Evolutionary conservation across 352 stramenopile species (phyloP).

Genomic region (Globisporangium mamillatum): DNA sequence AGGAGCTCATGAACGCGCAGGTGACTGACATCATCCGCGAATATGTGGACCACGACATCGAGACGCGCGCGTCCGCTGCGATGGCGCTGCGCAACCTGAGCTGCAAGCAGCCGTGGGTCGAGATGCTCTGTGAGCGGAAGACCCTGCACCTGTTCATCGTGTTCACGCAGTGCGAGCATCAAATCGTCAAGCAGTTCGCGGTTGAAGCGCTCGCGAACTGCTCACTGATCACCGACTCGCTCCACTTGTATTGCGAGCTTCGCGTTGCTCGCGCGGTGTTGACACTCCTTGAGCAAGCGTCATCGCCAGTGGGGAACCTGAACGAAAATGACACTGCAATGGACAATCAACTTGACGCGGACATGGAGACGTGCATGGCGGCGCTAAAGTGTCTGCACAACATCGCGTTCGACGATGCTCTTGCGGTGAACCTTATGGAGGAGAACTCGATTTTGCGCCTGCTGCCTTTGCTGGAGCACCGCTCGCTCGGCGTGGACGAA

Average conservation of each 20-base stretch:
- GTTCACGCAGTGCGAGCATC: conserved; percentile 54
- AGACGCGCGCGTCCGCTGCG: conserved; percentile 61
- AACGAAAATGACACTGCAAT: background rate
- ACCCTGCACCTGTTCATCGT: conserved; percentile 56
- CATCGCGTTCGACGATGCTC: conserved; percentile 50
- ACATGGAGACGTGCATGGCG: conserved; percentile 58
- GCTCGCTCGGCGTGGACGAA: conserved; percentile 32
- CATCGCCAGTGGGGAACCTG: background rate
- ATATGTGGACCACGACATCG: conserved; percentile 66
- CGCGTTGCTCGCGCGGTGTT: conserved; percentile 49
- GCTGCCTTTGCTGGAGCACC: conserved; percentile 44
- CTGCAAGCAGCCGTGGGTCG: conserved; percentile 66
- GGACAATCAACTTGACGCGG: background rate
- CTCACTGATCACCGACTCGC: conserved; percentile 67
- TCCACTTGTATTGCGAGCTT: conserved; percentile 74
- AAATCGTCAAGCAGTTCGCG: conserved; percentile 56
- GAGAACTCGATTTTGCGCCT: conserved; percentile 43
- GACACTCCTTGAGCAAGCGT: conserved; percentile 35
- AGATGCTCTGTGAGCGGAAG: conserved; percentile 77
- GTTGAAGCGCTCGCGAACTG: conserved; percentile 73
- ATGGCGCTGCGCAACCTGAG: conserved; percentile 80
- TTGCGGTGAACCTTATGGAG: conserved; percentile 59
- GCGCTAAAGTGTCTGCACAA: conserved; percentile 72
- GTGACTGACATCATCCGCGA: conserved; percentile 66
- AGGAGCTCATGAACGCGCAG: conserved; percentile 75